A percentile compares a stretch with the other conserved stretches of the same genome.
phyloP scores from a whole-genome alignment of 768 basidiomycete genomes.

The Tephrocybe sp. region DNA sequence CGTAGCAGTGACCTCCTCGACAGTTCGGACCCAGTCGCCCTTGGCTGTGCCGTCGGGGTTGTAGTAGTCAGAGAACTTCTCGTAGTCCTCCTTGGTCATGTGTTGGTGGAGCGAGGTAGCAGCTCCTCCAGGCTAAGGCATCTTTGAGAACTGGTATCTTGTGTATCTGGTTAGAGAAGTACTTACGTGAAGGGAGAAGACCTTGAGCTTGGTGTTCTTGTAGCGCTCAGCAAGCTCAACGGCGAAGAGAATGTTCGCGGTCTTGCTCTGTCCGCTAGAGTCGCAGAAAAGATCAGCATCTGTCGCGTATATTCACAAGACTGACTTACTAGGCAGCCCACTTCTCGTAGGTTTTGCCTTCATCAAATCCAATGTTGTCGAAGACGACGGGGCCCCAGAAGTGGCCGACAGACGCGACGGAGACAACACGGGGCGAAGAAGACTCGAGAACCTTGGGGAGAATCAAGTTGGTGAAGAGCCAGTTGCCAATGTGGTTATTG shows the following conservation, averaged over 20 bases:
- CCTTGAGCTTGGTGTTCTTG: conserved; percentile 8
- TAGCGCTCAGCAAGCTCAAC: conserved; percentile 7
- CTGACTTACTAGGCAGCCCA: conserved; percentile 11
- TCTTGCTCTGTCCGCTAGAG: conserved; percentile 16
- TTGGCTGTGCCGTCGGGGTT: conserved; percentile 6
- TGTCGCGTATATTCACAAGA: not conserved
- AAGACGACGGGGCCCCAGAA: conserved; percentile 9
- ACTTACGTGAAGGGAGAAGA: conserved; percentile 9
- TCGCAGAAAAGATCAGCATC: not conserved
- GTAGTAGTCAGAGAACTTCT: conserved; percentile 10
- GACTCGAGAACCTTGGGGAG: conserved; percentile 8
- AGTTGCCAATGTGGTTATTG: conserved; percentile 21
- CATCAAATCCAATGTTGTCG: conserved; percentile 7
- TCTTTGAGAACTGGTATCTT: not conserved
- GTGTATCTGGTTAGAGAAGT: not conserved
- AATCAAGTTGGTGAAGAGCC: conserved; percentile 20
- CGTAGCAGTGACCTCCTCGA: conserved; percentile 5
- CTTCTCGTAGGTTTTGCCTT: conserved; percentile 9
- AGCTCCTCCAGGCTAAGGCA: conserved; percentile 5
- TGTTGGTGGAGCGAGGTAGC: conserved; percentile 1
- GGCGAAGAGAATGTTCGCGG: conserved; percentile 10
- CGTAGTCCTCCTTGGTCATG: conserved; percentile 13
- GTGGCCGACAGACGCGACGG: conserved; percentile 8
- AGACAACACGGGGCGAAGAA: conserved; percentile 7
- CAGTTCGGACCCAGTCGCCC: conserved; percentile 4